Evolutionary conservation across 1,139 yeast species (phyloP), one percentile per base, ranked within the genome.

Genomic region (Taphrina sp.): DNA sequence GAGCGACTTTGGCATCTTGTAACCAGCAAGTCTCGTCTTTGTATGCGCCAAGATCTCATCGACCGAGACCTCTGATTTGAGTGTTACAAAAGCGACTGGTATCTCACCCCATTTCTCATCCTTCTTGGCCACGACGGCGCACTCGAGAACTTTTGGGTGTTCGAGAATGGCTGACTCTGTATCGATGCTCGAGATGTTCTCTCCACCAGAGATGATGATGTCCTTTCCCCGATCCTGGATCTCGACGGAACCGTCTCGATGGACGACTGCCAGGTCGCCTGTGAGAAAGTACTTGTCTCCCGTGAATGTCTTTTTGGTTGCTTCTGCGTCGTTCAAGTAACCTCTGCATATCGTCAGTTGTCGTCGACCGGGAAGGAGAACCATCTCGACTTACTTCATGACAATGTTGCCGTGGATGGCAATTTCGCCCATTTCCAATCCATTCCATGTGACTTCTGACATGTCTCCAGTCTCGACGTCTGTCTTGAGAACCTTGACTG

Each of bases 131-230:
- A 70, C 67, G n/a, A 70, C 72, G 2, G 73, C 72, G 20, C 65
- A 69, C 56, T 70, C 74, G 29, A 69, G 63, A 8, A 70, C 66
- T 16, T 62, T 62, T 5, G 66, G 68, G 57, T 68, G 68, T 58
- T 82, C 74, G 54, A 82, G 72, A 60, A 84, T 80, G 23, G 72
- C 72, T 63, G 79, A 80, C 66, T 85, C 94, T 49, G 85, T 81
- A 62, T 79, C 82, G 62, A 85, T 92, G 1, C 92, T 87, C 1
- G 90, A 82, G 58, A 85, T 80, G 67, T 85, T 85, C 67, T 85
- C 94, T 58, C 94, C 94, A 63, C 86, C 92, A 0, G 89, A 74
- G 65, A 85, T 85, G 72, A 84, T 85, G 69, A 85, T 83, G 66
- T 85, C 86, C 72, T 85, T 85, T 51, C 83, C 86, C 60, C 95